A percentile compares a stretch with the other conserved stretches of the same genome.
Conservation (phyloP, 2,329 filamentous ascomycete genomes). For the Colletotrichum somersetense region DNA sequence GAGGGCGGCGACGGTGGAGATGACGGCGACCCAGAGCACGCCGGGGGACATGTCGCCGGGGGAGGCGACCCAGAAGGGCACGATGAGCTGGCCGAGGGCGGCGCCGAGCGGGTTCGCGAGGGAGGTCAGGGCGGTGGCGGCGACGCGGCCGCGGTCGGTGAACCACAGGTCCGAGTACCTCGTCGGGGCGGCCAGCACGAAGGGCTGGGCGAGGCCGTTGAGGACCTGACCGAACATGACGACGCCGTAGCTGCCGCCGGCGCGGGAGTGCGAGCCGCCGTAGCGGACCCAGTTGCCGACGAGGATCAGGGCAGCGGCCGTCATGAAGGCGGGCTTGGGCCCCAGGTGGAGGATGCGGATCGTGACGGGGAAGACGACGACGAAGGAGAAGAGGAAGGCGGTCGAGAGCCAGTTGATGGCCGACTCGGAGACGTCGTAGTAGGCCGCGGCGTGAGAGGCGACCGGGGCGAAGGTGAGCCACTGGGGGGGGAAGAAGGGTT, state of each 20-base stretch:
- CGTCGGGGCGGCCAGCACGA: constrained; percentile 89
- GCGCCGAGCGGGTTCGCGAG: constrained; percentile 92
- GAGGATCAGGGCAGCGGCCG: constrained; percentile 79
- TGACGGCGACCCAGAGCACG: constrained; percentile 87
- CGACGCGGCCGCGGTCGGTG: constrained; percentile 83
- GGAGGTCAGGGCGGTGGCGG: constrained; percentile 86
- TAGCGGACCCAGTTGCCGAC: constrained; percentile 93
- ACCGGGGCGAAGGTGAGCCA: constrained; percentile 95
- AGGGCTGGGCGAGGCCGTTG: constrained; percentile 90
- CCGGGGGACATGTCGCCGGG: constrained; percentile 79
- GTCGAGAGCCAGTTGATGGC: constrained; percentile 95
- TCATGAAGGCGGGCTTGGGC: constrained; percentile 82
- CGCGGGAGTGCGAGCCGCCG: constrained; percentile 69
- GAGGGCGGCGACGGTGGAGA: constrained; percentile 75
- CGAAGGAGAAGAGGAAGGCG: constrained; percentile 87
- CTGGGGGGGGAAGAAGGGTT: constrained; percentile 56
- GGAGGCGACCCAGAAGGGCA: constrained; percentile 78
- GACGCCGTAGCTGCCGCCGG: constrained; percentile 75
- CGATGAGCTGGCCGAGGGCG: constrained; percentile 87
- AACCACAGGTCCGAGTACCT: constrained; percentile 97
- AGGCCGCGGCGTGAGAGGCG: constrained; percentile 77
- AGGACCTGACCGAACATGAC: constrained; percentile 94
- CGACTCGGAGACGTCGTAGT: constrained; percentile 80
- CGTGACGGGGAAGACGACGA: constrained; percentile 76
- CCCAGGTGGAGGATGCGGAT: constrained; percentile 85